Percentiles rank a stretch among this genome's conserved stretches.
phyloP scores from a whole-genome alignment of 1,139 yeast species.

The Geotrichum restrictum region DNA sequence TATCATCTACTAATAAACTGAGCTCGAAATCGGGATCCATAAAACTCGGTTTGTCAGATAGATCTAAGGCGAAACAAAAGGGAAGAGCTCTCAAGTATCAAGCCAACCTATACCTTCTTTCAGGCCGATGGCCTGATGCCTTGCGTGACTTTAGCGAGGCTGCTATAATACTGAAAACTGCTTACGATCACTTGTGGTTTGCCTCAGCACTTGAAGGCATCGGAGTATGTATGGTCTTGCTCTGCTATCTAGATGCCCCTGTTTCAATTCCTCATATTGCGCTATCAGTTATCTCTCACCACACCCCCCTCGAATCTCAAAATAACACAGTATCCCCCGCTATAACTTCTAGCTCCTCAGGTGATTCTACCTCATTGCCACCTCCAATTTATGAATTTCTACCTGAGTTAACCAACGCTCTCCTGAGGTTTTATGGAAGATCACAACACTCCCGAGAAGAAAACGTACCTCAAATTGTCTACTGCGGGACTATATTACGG shows the following conservation, averaged over 20 bases:
- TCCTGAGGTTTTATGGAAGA: slow-evolving; percentile 55
- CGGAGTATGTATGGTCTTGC: slow-evolving; percentile 59
- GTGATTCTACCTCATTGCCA: slow-evolving; percentile 22
- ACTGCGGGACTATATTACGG: slow-evolving; percentile 67
- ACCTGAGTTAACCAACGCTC: slow-evolving; percentile 48
- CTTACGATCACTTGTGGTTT: slow-evolving; percentile 80
- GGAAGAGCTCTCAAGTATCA: slow-evolving; percentile 75
- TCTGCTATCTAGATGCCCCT: slow-evolving; percentile 56
- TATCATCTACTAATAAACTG: neutral
- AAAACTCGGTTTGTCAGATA: slow-evolving; percentile 43
- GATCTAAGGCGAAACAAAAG: slow-evolving; percentile 52
- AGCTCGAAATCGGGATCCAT: slow-evolving; percentile 35
- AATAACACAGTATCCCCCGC: slow-evolving; percentile 16
- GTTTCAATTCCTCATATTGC: slow-evolving; percentile 57
- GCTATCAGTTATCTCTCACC: slow-evolving; percentile 1
- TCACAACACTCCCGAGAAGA: slow-evolving; percentile 65
- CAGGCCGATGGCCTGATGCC: slow-evolving; percentile 76
- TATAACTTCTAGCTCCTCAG: slow-evolving; percentile 28
- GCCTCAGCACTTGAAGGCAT: slow-evolving; percentile 82
- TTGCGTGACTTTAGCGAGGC: slow-evolving; percentile 71
- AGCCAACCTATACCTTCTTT: slow-evolving; percentile 71
- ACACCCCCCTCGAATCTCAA: neutral
- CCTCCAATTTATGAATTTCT: slow-evolving; percentile 48
- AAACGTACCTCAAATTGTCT: slow-evolving; percentile 76
- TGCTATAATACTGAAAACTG: slow-evolving; percentile 51